Evolutionary conservation across 768 basidiomycete genomes (phyloP).

Genomic region (Hortiboletus campestris): DNA sequence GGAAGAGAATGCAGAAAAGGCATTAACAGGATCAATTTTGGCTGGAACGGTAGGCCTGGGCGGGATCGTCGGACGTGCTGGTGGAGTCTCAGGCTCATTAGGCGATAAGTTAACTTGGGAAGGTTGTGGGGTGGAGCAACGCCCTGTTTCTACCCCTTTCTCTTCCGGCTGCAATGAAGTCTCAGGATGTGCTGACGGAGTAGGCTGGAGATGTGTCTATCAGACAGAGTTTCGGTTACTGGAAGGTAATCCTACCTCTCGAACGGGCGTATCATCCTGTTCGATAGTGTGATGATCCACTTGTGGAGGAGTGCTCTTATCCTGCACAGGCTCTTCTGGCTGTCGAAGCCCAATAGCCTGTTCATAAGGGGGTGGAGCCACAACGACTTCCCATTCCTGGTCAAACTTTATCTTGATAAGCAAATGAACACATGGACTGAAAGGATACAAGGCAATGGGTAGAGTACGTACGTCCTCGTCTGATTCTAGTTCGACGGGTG

Average conservation of each 20-base stretch:
- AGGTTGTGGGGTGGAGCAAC: conserved; percentile 12
- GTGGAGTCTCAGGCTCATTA: conserved; percentile 11
- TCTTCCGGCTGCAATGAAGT: conserved; percentile 2
- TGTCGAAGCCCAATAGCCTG: conserved; percentile 10
- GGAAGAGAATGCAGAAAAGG: conserved; percentile 42
- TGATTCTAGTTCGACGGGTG: conserved; percentile 32
- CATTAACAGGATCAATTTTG: conserved; percentile 15
- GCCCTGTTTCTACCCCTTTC: conserved; percentile 11
- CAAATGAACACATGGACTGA: conserved; percentile 5
- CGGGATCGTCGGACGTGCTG: conserved; percentile 13
- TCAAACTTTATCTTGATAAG: conserved; percentile 22
- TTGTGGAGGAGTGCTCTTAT: conserved; percentile 6
- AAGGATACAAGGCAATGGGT: neutral
- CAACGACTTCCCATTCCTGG: conserved; percentile 34
- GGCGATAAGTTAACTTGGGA: neutral
- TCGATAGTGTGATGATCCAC: neutral
- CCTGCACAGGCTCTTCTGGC: conserved; percentile 8
- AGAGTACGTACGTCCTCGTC: conserved; percentile 28
- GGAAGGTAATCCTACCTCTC: conserved; percentile 14
- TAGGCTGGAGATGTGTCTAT: conserved; percentile 14
- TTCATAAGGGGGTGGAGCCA: conserved; percentile 32
- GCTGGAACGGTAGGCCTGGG: conserved; percentile 8
- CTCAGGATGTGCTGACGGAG: neutral
- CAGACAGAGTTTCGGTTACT: conserved; percentile 1
- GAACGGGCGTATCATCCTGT: conserved; percentile 3